Evolutionary conservation across 257 asterid genomes (phyloP).

Genomic region (Nemophila menziesii): DNA sequence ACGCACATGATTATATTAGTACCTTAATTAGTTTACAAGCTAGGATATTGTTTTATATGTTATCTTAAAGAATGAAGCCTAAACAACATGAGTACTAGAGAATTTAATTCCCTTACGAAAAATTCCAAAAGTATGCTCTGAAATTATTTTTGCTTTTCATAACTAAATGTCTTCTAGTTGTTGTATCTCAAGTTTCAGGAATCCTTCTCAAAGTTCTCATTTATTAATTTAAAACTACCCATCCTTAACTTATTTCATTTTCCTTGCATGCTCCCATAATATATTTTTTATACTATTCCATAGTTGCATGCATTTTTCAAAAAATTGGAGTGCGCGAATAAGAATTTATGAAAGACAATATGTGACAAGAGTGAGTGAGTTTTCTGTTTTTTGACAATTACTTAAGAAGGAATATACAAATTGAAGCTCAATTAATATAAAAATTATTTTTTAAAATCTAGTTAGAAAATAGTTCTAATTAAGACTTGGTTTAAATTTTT

Average conservation of each 20-base stretch:
- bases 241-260: slow-evolving; percentile 29
- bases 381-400: slow-evolving; percentile 1
- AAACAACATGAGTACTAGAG: slow-evolving; percentile 26
- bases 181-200: slow-evolving; percentile 34
- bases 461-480: too few relatives aligned
- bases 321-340: slow-evolving; percentile 9
- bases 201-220: slow-evolving; percentile 36
- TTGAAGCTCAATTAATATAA: too few relatives aligned
- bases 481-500: too few relatives aligned
- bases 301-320: slow-evolving; percentile 12
- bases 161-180: slow-evolving; percentile 36
- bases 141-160: slow-evolving; percentile 11
- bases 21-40: slow-evolving; percentile 38
- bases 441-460: too few relatives aligned
- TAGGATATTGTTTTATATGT: slow-evolving; percentile 53
- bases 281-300: slow-evolving; percentile 38
- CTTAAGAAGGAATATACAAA: too few relatives aligned
- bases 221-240: slow-evolving; percentile 15
- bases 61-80: slow-evolving; percentile 24
- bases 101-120: slow-evolving; percentile 29
- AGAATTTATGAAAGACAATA: slow-evolving; percentile 28
- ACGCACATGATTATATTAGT: slow-evolving; percentile 41
- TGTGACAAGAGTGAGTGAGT: slow-evolving; percentile 24
- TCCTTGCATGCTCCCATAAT: slow-evolving; percentile 30
- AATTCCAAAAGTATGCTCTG: slow-evolving; percentile 33